These are phyloP conservation scores for Saprolegnia parasitica DNA, from an alignment of 352 stramenopile genomes.

Conservation along the genomic window DNA sequence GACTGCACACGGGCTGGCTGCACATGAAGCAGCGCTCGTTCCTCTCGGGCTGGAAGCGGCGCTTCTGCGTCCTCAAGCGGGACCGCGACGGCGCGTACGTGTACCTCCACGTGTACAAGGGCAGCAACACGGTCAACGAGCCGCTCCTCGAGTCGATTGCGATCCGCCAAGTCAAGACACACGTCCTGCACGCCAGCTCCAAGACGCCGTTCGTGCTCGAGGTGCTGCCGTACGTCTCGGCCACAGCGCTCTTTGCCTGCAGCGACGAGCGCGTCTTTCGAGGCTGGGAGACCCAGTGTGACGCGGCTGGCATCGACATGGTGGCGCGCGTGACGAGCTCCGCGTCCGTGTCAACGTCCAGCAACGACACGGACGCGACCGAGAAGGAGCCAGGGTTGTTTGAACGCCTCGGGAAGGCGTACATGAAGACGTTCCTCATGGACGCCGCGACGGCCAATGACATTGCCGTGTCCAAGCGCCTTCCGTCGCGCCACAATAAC, in stretches of 20 bases:
- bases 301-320: neutral
- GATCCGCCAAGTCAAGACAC: conserved; percentile 1
- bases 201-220: conserved; percentile 8
- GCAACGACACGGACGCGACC: neutral
- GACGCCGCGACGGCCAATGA: neutral
- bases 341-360: neutral
- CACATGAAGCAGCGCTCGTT: conserved; percentile 19
- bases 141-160: conserved; percentile 1
- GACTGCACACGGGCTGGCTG: conserved; percentile 9
- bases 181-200: neutral
- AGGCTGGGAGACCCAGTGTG: neutral
- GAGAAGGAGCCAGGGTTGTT: neutral
- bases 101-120: conserved; percentile 16
- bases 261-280: conserved; percentile 9
- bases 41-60: conserved; percentile 2
- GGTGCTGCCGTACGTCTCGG: neutral
- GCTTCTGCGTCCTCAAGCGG: conserved; percentile 10
- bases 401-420: neutral
- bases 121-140: conserved; percentile 13
- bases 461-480: neutral
- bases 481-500: neutral
- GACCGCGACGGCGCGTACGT: conserved; percentile 1
- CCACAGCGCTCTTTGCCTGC: neutral
- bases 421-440: conserved; percentile 1
- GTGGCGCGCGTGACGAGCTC: neutral